These are phyloP conservation scores for Pythium sp. DNA, from an alignment of 352 stramenopile genomes.

Conservation along the genomic window DNA sequence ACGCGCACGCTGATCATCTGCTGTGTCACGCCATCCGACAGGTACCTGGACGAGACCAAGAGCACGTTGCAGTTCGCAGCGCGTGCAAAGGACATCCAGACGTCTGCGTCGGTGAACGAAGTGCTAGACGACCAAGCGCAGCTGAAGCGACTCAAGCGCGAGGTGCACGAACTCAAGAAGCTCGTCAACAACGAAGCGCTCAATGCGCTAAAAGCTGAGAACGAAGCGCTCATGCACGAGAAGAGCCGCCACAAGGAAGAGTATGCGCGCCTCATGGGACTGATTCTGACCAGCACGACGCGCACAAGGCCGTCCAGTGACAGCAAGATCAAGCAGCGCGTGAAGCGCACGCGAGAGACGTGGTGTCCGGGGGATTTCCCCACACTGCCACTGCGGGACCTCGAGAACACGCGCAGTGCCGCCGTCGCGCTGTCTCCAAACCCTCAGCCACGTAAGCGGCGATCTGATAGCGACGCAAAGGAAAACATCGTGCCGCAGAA, in stretches of 20 bases:
- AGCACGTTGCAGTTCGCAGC: constrained; percentile 92
- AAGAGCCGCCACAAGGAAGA: constrained; percentile 55
- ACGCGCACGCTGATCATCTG: constrained; percentile 91
- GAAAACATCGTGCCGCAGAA: constrained; percentile 53
- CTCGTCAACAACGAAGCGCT: constrained; percentile 51
- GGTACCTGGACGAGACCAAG: constrained; percentile 79
- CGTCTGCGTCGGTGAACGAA: constrained; percentile 82
- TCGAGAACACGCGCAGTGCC: constrained; percentile 12
- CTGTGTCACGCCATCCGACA: constrained; percentile 73
- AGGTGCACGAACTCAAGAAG: constrained; percentile 69
- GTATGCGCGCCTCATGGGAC: constrained; percentile 49
- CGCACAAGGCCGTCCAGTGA: constrained; percentile 24
- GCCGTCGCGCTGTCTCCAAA: constrained; percentile 24
- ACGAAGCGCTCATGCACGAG: constrained; percentile 58
- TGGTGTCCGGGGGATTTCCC: constrained; percentile 72
- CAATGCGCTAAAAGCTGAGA: constrained; percentile 66
- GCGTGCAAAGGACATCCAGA: constrained; percentile 89
- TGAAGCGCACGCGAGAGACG: constrained; percentile 61
- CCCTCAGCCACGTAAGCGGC: constrained; percentile 29
- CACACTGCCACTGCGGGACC: constrained; percentile 3
- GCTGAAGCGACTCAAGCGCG: constrained; percentile 63
- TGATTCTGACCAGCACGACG: constrained; percentile 54
- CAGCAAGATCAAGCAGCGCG: constrained; percentile 25
- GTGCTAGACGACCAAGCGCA: constrained; percentile 91
- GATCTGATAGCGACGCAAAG: constrained; percentile 26